phyloP scores from a whole-genome alignment of 345 rosid genomes.

The Populus davidiana region DNA sequence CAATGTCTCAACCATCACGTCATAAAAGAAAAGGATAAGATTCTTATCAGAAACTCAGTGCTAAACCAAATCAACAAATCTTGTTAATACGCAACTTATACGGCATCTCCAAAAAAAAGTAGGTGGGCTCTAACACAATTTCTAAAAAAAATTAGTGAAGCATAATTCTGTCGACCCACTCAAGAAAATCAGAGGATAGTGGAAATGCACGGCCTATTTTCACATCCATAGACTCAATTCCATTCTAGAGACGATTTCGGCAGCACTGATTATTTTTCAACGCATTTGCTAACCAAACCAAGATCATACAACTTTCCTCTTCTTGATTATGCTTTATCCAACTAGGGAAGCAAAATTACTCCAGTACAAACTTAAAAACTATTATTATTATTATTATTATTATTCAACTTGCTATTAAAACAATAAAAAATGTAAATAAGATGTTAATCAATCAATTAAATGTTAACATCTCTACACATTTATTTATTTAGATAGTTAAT shows the following conservation, averaged over 20 bases:
- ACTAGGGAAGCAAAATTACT: no score
- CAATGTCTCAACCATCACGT: neutral
- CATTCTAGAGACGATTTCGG: neutral
- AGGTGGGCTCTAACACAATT: neutral
- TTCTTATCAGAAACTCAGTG: neutral
- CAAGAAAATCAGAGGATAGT: neutral
- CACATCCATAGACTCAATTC: neutral
- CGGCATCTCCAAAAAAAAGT: neutral
- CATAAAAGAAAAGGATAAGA: neutral
- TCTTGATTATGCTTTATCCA: no score
- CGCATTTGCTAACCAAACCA: neutral
- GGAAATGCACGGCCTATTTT: neutral
- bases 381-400: no score
- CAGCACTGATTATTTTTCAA: neutral
- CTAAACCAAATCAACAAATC: neutral
- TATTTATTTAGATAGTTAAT: no score
- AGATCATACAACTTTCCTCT: no score
- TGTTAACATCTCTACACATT: no score
- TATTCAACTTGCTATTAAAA: no score
- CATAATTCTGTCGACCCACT: neutral
- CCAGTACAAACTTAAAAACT: no score
- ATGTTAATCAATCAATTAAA: no score
- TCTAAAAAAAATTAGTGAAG: no score
- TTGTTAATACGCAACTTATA: neutral
- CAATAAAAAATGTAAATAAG: no score